Evolutionary conservation across 306 rosid species (phyloP), one percentile per base, ranked within the genome.

Genomic region (Gleditsia sinensis): DNA sequence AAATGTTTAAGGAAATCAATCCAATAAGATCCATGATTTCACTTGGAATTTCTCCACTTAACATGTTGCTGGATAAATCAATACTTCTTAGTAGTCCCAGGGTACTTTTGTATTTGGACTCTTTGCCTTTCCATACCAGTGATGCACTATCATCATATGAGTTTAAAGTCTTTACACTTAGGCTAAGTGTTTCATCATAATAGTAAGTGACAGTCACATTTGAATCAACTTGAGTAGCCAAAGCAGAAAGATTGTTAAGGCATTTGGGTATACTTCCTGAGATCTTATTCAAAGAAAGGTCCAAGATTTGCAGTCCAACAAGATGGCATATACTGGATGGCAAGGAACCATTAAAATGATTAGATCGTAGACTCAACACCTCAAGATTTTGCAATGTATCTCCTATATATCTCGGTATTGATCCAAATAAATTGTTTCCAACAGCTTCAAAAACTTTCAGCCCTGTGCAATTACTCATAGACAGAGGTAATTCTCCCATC

Each of bases 321-420:
- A 74, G 63, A 48, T 28, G 12, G 0, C 79, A 73, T 13, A 75
- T 5, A 19, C 11, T 46, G 0, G 30, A 11, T 0, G 83, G 76
- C 20, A 74, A 5, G 21, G 42, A 50, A 12, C 80, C 62, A 16
- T 14, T 2, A 9, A 80, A 60, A 0, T 4, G 6, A 23, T 80
- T 80, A 1, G 76, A 74, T 0, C 19, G 13, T 9, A 80, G 28
- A 0, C 34, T 10, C 3, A 80, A 45, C 0, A 68, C 12, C 33
- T 3, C 7, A 2, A 74, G n/a, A 25, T 48, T 37, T 0, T 9
- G 19, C 1, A 59, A 14, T 10, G 21, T 19, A 0, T 23, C 46
- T n/a, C 84, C 77, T 23, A 69, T 2, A 72, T 76, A 80, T 3
- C 5, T 14, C 0, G 84, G 84, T n/a, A 69, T 0, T 0, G 0